These are phyloP conservation scores for Dendrocalamus sinicus DNA, from an alignment of 176 grass and related monocot species.

Conservation along the genomic window DNA sequence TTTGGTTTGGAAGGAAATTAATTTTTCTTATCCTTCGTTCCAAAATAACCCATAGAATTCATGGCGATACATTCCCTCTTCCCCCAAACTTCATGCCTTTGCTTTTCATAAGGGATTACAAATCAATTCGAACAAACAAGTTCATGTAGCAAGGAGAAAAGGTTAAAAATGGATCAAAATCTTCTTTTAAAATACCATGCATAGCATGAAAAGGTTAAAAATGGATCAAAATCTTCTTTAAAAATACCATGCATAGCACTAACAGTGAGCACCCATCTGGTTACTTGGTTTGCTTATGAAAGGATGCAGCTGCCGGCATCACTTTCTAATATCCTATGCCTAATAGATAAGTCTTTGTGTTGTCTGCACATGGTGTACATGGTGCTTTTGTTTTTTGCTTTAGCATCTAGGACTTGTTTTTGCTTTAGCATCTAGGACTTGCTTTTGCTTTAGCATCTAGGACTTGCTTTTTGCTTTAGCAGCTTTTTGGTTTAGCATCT, in stretches of 20 bases:
- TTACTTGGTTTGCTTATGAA: background rate
- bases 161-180: background rate
- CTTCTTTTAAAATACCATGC: background rate
- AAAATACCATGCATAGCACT: background rate
- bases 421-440: too few relatives aligned
- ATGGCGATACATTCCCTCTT: background rate
- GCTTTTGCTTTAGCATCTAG: too few relatives aligned
- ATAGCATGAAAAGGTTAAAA: background rate
- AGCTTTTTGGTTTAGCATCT: too few relatives aligned
- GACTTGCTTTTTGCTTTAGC: too few relatives aligned
- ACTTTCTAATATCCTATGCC: background rate
- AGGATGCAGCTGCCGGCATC: background rate
- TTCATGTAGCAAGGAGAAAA: background rate
- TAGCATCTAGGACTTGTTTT: too few relatives aligned
- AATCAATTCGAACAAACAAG: slow-evolving; percentile 3
- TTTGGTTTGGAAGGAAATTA: background rate
- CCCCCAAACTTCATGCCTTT: background rate
- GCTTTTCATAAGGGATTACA: background rate
- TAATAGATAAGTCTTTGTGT: too few relatives aligned
- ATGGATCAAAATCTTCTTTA: background rate
- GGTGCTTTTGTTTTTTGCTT: too few relatives aligned
- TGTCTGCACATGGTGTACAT: too few relatives aligned
- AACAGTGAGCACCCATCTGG: background rate
- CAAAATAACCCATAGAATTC: background rate
- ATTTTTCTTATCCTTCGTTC: background rate